phyloP scores from a whole-genome alignment of 306 rosid species.

The Fragaria nilgerrensis region DNA sequence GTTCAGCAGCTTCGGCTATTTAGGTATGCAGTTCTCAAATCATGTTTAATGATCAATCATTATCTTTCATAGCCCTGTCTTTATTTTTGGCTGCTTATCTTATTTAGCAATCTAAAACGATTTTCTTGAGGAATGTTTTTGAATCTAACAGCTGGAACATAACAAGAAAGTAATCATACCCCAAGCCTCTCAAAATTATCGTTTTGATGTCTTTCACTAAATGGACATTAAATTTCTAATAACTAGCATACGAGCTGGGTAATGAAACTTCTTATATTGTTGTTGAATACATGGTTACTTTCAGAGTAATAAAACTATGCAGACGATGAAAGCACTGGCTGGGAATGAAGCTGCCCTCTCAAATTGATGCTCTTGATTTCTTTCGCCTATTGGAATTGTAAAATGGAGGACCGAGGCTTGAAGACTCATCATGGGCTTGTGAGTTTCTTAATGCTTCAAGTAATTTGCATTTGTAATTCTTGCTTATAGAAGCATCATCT shows the following conservation, averaged over 20 bases:
- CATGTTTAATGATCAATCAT: too few relatives aligned
- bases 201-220: too few relatives aligned
- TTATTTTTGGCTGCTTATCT: too few relatives aligned
- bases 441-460: slow-evolving; percentile 31
- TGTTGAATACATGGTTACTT: neutral
- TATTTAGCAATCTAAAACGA: too few relatives aligned
- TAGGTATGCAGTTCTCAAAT: too few relatives aligned
- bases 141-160: too few relatives aligned
- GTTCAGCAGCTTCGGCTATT: too few relatives aligned
- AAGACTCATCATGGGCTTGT: slow-evolving; percentile 98
- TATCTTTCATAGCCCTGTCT: too few relatives aligned
- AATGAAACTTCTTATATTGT: neutral
- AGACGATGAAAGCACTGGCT: neutral
- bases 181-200: too few relatives aligned
- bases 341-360: neutral
- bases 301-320: neutral
- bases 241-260: neutral
- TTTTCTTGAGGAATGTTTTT: too few relatives aligned
- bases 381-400: slow-evolving; percentile 59
- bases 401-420: slow-evolving; percentile 99
- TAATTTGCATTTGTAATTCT: slow-evolving; percentile 13
- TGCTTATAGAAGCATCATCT: too few relatives aligned
- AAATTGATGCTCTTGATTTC: neutral
- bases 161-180: neutral
- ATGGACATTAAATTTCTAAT: neutral